Conservation (phyloP, 371 early-diverging fungal species). For the Choanephora cucurbitarum region DNA sequence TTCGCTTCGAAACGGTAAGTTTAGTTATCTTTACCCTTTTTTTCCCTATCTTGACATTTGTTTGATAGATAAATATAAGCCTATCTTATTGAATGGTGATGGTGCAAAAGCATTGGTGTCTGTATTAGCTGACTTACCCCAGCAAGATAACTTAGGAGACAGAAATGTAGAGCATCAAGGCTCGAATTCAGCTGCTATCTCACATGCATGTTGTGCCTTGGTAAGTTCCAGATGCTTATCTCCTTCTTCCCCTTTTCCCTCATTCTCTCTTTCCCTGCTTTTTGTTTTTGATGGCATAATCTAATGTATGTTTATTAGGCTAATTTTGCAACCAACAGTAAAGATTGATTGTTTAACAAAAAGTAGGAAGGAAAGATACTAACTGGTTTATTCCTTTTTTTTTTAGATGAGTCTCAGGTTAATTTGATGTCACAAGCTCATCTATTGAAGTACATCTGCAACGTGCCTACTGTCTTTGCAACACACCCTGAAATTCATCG, state of each 20-base stretch:
- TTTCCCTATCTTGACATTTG: background rate
- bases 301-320: conserved; percentile 29
- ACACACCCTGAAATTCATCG: conserved; percentile 39
- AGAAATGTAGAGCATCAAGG: background rate
- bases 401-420: conserved; percentile 56
- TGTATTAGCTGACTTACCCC: conserved; percentile 34
- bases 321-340: conserved; percentile 63
- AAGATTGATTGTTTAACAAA: no score
- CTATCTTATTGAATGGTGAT: conserved; percentile 49
- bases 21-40: background rate
- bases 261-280: no score
- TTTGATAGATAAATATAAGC: conserved; percentile 54
- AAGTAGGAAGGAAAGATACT: no score
- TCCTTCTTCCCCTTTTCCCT: background rate
- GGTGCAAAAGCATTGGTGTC: conserved; percentile 51
- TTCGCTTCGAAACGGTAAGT: conserved; percentile 56
- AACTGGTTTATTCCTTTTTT: no score
- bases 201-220: conserved; percentile 63
- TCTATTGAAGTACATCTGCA: conserved; percentile 46
- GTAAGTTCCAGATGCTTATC: conserved; percentile 15
- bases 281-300: no score
- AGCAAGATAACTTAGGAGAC: background rate
- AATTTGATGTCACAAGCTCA: conserved; percentile 53
- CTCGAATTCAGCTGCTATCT: conserved; percentile 43
- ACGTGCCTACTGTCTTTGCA: conserved; percentile 16